Base-by-base conservation (phyloP, 176 grass and related monocot genomes). In the Eleusine coracana region DNA sequence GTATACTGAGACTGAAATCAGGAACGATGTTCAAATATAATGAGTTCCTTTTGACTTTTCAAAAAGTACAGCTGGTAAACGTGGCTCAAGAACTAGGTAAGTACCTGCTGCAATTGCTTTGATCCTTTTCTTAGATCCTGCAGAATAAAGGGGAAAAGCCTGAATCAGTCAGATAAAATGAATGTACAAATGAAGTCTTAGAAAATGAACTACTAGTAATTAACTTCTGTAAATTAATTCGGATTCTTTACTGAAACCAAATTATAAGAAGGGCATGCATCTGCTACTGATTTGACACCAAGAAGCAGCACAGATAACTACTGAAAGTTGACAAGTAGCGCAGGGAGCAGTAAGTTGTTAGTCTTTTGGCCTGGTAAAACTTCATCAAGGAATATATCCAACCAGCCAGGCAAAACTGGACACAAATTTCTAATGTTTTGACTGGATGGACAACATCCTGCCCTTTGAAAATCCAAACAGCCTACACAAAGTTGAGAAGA, bases 101-200 rank as follows among this genome's bases (percentile, higher is more conserved):
- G 45, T 81, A 81, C 85, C 85, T 86, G 20, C 13, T 68, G 60
- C 68, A 6, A 0, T 0, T 31, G 0, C 0, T 54, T 0, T 1
- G 0, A 0, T 16, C 0, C 0, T 9, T 1, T 1, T 44, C 0
- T 1, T 46, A 3, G 25, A 21, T 14, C 28, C 85, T 86, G 70
- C 77, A 86, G 6, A 58, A 39, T 14, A 48, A 68, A 46, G 28
- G 52, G 41, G 10, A 3, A 58, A 36, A 36, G 0, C 5, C 4
- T 2, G 1, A 66, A 36, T 3, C 29, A 7, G 28, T 66, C 13
- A 66, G 23, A 29, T 14, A 63, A 63, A 29, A 12, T 29, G 25
- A 63, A 63, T 58, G 20, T 0, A 25, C 3, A 27, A 61, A 61
- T n/a, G 6, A 58, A 58, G 55, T 58, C 8, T 58, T 58, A 58